Percentiles rank a stretch among this genome's conserved stretches.
These are phyloP conservation scores for Phaeosphaeriaceae sp. DNA, from an alignment of 2,329 filamentous ascomycete genomes.

Conservation along the genomic window DNA sequence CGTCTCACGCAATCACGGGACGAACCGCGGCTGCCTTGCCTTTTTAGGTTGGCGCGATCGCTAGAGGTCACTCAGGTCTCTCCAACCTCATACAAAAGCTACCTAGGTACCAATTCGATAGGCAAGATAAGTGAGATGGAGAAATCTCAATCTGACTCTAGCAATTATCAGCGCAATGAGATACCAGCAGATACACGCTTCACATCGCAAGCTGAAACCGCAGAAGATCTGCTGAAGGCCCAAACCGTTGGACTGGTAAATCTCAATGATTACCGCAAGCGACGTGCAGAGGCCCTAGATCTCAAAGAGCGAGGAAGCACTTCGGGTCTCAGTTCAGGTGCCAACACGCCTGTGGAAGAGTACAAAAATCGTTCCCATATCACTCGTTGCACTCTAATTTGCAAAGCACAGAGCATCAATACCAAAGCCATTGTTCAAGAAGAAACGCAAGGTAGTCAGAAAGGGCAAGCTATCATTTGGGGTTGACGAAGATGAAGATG, in stretches of 20 bases:
- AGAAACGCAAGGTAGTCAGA: constrained; percentile 59
- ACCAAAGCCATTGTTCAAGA: constrained; percentile 60
- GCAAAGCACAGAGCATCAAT: constrained; percentile 63
- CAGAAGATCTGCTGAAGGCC: constrained; percentile 81
- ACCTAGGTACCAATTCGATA: no score
- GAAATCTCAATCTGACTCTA: constrained; percentile 29
- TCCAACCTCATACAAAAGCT: not conserved
- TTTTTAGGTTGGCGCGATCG: constrained; percentile 10
- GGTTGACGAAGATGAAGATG: constrained; percentile 70
- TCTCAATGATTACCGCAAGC: constrained; percentile 93
- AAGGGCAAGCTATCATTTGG: constrained; percentile 73
- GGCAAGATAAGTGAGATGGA: constrained; percentile 28
- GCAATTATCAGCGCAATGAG: constrained; percentile 25
- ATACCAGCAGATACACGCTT: constrained; percentile 64
- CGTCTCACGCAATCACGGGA: constrained; percentile 29
- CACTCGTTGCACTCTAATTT: constrained; percentile 54
- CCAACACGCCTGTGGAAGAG: constrained; percentile 64
- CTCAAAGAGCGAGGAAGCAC: constrained; percentile 85
- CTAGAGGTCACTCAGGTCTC: not conserved
- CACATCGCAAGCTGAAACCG: constrained; percentile 75
- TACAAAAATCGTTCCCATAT: constrained; percentile 50
- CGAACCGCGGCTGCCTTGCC: constrained; percentile 8
- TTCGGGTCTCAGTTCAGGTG: constrained; percentile 64
- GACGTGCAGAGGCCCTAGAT: constrained; percentile 91
- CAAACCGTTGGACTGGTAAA: constrained; percentile 90